Evolutionary conservation across 768 basidiomycete species (phyloP).

Genomic region (Pleurotus citrinopileatus): DNA sequence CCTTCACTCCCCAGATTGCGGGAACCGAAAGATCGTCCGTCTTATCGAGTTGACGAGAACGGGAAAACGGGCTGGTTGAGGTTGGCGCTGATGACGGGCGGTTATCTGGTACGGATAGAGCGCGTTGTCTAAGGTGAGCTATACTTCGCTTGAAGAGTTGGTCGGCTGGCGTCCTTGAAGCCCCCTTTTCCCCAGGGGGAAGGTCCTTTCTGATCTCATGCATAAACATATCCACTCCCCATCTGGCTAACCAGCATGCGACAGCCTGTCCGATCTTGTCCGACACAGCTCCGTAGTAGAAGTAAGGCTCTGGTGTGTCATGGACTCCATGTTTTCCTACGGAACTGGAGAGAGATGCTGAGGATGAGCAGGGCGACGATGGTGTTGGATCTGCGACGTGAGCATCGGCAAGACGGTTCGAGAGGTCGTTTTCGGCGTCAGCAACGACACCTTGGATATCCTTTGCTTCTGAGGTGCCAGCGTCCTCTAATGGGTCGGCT

Average conservation of each 20-base stretch:
- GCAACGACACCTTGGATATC: background rate
- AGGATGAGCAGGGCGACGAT: conserved; percentile 12
- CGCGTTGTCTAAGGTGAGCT: conserved; percentile 17
- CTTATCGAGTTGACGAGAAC: conserved; percentile 12
- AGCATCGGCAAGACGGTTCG: background rate
- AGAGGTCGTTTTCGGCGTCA: conserved; percentile 6
- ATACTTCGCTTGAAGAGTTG: conserved; percentile 5
- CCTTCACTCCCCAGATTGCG: conserved; percentile 71
- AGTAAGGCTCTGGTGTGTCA: conserved; percentile 33
- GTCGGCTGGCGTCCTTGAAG: conserved; percentile 3
- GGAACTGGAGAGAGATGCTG: background rate
- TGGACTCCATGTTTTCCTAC: conserved; percentile 9
- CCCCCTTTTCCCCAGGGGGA: conserved; percentile 16
- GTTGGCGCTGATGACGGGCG: background rate
- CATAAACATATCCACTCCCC: conserved; percentile 77
- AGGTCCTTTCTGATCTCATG: conserved; percentile 46
- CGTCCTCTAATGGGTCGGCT: conserved; percentile 44
- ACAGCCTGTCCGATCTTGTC: conserved; percentile 92
- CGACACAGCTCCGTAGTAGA: conserved; percentile 83
- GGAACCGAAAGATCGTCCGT: conserved; percentile 32
- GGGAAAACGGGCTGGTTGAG: conserved; percentile 8
- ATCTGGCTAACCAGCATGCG: conserved; percentile 83
- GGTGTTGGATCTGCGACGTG: background rate
- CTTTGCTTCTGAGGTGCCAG: background rate
- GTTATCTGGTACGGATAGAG: conserved; percentile 17